Evolutionary conservation across 2,329 filamentous ascomycete genomes (phyloP).

Genomic region (Epicoccum sorghinum): DNA sequence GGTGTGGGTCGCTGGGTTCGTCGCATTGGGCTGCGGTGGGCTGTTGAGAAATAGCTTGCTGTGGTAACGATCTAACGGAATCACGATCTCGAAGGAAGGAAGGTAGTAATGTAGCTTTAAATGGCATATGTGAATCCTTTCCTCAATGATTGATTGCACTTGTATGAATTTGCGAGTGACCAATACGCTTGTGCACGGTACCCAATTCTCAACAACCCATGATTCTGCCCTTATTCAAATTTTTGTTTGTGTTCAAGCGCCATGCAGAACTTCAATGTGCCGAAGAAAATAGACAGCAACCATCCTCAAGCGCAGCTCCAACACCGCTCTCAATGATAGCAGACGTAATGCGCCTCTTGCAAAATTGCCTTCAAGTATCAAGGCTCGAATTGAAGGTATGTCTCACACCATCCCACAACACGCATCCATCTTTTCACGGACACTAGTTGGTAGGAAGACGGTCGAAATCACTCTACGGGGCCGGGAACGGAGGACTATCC

Average conservation of each 20-base stretch:
- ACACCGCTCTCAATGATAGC: constrained; percentile 13
- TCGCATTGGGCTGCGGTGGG: constrained; percentile 17
- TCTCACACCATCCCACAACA: constrained; percentile 53
- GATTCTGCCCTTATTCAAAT: no score
- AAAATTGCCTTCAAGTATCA: background rate
- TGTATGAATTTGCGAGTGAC: background rate
- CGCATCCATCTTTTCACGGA: constrained; percentile 51
- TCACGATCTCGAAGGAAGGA: constrained; percentile 22
- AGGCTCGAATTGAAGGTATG: constrained; percentile 23
- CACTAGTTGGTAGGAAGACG: constrained; percentile 49
- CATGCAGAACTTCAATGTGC: no score
- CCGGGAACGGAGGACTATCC: constrained; percentile 53
- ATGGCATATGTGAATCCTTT: constrained; percentile 17
- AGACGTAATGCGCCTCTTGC: background rate
- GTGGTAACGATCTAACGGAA: constrained; percentile 29
- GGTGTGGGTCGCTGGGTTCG: constrained; percentile 22
- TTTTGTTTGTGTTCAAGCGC: no score
- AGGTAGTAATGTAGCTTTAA: constrained; percentile 41
- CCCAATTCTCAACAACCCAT: no score
- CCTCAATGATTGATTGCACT: background rate
- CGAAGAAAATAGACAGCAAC: background rate
- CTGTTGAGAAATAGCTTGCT: constrained; percentile 25
- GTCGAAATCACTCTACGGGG: constrained; percentile 48
- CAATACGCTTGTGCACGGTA: no score
- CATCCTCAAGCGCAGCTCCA: constrained; percentile 10